A percentile compares a stretch with the other conserved stretches of the same genome.
Conservation (phyloP, 805 yeast species). For the Kluyveromyces nonfermentans region DNA sequence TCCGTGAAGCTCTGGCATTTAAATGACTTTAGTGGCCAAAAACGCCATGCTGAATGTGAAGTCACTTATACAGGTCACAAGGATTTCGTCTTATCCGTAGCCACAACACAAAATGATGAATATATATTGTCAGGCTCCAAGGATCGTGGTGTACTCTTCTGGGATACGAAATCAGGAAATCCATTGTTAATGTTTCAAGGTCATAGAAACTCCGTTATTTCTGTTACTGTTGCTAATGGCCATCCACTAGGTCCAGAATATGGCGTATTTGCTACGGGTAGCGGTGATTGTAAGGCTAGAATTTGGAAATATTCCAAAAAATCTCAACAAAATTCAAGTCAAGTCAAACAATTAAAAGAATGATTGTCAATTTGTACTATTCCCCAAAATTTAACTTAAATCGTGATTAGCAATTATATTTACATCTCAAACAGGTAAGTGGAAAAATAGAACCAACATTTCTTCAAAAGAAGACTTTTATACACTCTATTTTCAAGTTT, state of each 20-base stretch:
- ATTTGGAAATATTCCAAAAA: conserved; percentile 73
- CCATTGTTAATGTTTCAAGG: conserved; percentile 95
- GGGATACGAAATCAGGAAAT: conserved; percentile 90
- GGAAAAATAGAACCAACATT: not conserved
- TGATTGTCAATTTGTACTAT: conserved; percentile 2
- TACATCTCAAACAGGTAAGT: not conserved
- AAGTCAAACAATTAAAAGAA: conserved; percentile 14
- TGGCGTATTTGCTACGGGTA: conserved; percentile 92
- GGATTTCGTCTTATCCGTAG: conserved; percentile 90
- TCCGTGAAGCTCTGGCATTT: conserved; percentile 94
- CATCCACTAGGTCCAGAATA: conserved; percentile 46
- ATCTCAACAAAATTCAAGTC: conserved; percentile 7
- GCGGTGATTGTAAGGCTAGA: conserved; percentile 96
- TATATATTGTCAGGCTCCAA: conserved; percentile 91
- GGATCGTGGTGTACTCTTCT: conserved; percentile 93
- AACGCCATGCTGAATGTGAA: conserved; percentile 55
- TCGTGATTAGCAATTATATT: not conserved
- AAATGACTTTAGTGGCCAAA: conserved; percentile 32
- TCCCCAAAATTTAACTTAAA: not conserved
- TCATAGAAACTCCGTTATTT: conserved; percentile 89
- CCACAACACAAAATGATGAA: conserved; percentile 87
- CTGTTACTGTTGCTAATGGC: conserved; percentile 83
- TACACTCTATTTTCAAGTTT: not conserved
- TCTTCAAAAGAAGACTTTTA: not conserved
- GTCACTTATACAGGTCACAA: conserved; percentile 93